A percentile compares a stretch with the other conserved stretches of the same genome.
These are phyloP conservation scores for Fusarium temperatum DNA, from an alignment of 2,329 filamentous ascomycete genomes.

Conservation along the genomic window DNA sequence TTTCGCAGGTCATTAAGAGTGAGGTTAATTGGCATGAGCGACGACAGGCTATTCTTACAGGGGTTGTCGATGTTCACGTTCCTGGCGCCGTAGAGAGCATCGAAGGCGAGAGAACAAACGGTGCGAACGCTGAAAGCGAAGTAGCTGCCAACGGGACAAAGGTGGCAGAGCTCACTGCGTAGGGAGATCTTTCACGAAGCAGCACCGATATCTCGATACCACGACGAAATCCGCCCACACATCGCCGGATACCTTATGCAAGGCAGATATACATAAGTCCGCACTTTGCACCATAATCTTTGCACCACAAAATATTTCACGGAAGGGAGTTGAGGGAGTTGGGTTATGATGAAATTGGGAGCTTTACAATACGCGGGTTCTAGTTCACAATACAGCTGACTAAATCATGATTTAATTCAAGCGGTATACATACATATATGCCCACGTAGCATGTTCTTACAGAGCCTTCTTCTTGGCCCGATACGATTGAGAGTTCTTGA, in stretches of 20 bases:
- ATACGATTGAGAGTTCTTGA: slow-evolving; percentile 51
- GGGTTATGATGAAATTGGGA: slow-evolving; percentile 17
- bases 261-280: not conserved
- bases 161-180: slow-evolving; percentile 2
- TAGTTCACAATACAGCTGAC: slow-evolving; percentile 6
- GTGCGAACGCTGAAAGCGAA: slow-evolving; percentile 26
- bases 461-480: slow-evolving; percentile 51
- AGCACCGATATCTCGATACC: not conserved
- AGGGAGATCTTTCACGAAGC: not conserved
- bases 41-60: slow-evolving; percentile 63
- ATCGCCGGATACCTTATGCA: too few species aligned
- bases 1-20: slow-evolving; percentile 75
- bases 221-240: not conserved
- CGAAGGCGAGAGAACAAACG: slow-evolving; percentile 39
- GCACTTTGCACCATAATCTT: slow-evolving; percentile 29
- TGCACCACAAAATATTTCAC: slow-evolving; percentile 31
- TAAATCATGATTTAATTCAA: slow-evolving; percentile 21
- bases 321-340: slow-evolving; percentile 41
- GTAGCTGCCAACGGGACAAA: slow-evolving; percentile 10
- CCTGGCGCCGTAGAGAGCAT: slow-evolving; percentile 43
- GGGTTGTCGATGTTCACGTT: slow-evolving; percentile 57
- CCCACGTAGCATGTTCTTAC: slow-evolving; percentile 10
- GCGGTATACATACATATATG: not conserved
- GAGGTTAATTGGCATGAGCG: slow-evolving; percentile 73
- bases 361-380: slow-evolving; percentile 6